Conservation (phyloP, 2,329 filamentous ascomycete genomes). For the Hypoxylon sp. region DNA sequence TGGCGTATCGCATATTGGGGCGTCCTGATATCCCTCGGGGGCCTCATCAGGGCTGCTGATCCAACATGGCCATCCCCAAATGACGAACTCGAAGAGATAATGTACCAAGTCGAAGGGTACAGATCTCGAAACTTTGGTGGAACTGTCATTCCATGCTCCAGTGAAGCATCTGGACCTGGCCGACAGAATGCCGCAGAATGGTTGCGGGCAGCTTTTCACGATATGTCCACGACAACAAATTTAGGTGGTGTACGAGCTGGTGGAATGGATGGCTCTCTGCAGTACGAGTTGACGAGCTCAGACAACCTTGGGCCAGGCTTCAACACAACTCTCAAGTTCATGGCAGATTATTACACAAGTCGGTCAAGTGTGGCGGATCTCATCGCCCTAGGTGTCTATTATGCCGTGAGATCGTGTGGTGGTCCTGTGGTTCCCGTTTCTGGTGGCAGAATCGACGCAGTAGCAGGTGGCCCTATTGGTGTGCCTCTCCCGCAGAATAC, state of each 20-base stretch:
- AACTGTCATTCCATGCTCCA: constrained; percentile 65
- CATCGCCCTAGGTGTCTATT: constrained; percentile 66
- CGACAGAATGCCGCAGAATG: constrained; percentile 68
- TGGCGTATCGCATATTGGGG: constrained; percentile 42
- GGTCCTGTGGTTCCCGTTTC: constrained; percentile 63
- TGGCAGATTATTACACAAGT: constrained; percentile 61
- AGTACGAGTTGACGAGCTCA: constrained; percentile 63
- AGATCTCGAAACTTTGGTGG: constrained; percentile 63
- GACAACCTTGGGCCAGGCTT: constrained; percentile 68
- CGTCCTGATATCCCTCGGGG: constrained; percentile 50
- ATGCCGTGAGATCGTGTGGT: constrained; percentile 66
- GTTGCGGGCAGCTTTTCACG: constrained; percentile 69
- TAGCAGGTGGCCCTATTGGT: constrained; percentile 54
- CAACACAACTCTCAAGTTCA: constrained; percentile 61
- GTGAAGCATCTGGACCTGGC: constrained; percentile 60
- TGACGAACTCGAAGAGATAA: constrained; percentile 71
- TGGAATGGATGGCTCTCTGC: constrained; percentile 67
- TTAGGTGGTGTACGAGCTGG: constrained; percentile 54
- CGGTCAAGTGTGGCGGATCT: constrained; percentile 64
- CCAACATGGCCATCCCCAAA: constrained; percentile 68
- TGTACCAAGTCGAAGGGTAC: constrained; percentile 66
- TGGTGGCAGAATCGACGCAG: constrained; percentile 64
- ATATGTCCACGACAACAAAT: constrained; percentile 64
- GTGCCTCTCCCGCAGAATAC: constrained; percentile 67
- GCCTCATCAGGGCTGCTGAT: constrained; percentile 52